These are phyloP conservation scores for Boletus mariae DNA, from an alignment of 1,284 basidiomycete genomes.

Conservation along the genomic window DNA sequence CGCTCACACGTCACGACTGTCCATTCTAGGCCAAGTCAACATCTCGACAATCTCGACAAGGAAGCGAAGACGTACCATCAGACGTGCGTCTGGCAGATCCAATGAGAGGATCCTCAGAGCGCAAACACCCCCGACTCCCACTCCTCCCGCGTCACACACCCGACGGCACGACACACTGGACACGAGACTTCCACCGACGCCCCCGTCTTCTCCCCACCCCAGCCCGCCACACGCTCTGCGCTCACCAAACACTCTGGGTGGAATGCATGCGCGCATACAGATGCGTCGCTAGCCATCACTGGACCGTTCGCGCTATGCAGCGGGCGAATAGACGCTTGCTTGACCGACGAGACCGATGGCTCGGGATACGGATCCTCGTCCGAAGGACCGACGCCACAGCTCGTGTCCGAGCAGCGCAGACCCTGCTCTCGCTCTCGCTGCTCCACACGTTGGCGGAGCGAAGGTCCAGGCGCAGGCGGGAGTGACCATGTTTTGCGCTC, in stretches of 20 bases:
- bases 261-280: constrained; percentile 60
- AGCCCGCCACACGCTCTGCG: constrained; percentile 63
- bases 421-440: constrained; percentile 64
- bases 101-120: constrained; percentile 15
- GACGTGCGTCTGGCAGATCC: background rate
- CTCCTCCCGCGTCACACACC: constrained; percentile 51
- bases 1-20: background rate
- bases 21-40: background rate
- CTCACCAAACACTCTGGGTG: constrained; percentile 71
- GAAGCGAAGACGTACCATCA: background rate
- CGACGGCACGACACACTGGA: constrained; percentile 60
- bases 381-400: constrained; percentile 68
- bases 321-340: constrained; percentile 45
- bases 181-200: constrained; percentile 58
- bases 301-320: background rate
- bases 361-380: constrained; percentile 63
- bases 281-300: background rate
- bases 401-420: constrained; percentile 62
- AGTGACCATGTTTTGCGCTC: constrained; percentile 43
- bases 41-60: background rate
- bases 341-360: constrained; percentile 31
- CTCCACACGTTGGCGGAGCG: constrained; percentile 67
- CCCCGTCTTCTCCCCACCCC: constrained; percentile 44
- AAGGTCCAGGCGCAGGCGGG: constrained; percentile 54
- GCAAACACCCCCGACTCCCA: constrained; percentile 53